Evolutionary conservation across 768 basidiomycete genomes (phyloP), one percentile per base, ranked within the genome.

Genomic region (Russula dissimulans): DNA sequence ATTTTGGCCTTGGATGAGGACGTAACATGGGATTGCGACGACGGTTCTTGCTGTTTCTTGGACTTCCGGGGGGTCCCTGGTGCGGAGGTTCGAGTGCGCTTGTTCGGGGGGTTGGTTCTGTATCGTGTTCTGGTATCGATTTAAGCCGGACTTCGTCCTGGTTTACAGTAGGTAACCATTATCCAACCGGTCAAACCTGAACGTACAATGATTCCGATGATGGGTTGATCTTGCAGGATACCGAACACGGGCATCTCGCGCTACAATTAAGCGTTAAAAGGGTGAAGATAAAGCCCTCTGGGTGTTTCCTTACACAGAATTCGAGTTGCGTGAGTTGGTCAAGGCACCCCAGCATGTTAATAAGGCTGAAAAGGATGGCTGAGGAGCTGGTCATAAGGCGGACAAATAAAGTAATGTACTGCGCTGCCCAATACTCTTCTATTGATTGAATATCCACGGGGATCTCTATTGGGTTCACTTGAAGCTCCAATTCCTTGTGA

Each of bases 181-280:
- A 17, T 7, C 39, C 22, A 5, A 9, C 39, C 48, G 39, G 32
- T 47, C 43, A 18, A 34, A 47, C 15, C 9, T 43, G 38, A 47
- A 62, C 79, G 60, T 69, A 89, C 93, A 44, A 95, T 88, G 36
- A 91, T 75, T 1, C 93, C 93, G 29, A 82, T 69, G 15, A 95
- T 78, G 22, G 87, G 73, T 56, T 84, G 75, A 29, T 73, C 80
- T 29, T 87, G 78, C 4, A 91, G 70, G 57, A 90, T 77, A 0
- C 89, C 88, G 63, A 93, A 89, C 2, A 95, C 85, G 4, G 89
- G 90, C 54, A 94, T 77, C 72, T 95, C 93, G 8, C 92, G 83
- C 86, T 91, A 58, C 52, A 61, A 42, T 9, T 36, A 55, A 6
- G 11, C 12, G 6, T 66, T 55, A 48, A 65, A 5, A 32, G 10